Percentiles rank a stretch among this genome's conserved stretches.
Evolutionary conservation across 2,329 filamentous ascomycete genomes (phyloP).

Genomic region (Pyrenophora seminiperda): DNA sequence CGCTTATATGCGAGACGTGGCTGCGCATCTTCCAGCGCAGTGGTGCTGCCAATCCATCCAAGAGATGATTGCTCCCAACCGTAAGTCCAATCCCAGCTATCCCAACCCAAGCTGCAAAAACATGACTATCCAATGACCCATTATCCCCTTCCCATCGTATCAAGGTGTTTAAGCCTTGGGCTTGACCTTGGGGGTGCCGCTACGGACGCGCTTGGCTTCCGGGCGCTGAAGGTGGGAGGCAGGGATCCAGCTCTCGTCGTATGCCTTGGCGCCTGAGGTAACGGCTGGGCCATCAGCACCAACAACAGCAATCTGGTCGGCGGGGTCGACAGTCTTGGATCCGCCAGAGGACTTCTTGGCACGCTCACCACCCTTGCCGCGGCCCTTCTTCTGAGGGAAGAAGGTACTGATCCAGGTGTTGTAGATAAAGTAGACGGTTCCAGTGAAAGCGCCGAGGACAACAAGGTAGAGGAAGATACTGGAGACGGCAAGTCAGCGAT

Average conservation of each 20-base stretch:
- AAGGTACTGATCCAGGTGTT: constrained; percentile 96
- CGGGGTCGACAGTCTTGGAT: constrained; percentile 69
- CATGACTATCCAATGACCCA: too few species aligned
- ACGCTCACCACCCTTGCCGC: constrained; percentile 68
- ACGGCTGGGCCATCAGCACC: constrained; percentile 73
- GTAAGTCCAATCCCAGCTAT: background rate
- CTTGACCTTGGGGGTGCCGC: constrained; percentile 50
- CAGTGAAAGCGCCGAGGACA: constrained; percentile 76
- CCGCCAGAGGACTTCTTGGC: constrained; percentile 65
- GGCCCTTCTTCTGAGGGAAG: constrained; percentile 79
- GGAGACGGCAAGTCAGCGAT: constrained; percentile 19
- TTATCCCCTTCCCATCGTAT: too few species aligned
- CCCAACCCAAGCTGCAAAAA: too few species aligned
- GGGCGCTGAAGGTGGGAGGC: constrained; percentile 87
- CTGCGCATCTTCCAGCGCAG: background rate
- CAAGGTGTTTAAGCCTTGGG: constrained; percentile 32
- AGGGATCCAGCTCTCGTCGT: constrained; percentile 94
- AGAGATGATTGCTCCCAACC: background rate
- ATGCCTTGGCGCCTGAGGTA: constrained; percentile 72
- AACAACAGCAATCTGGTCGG: constrained; percentile 64
- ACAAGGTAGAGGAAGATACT: constrained; percentile 98
- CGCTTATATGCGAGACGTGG: background rate
- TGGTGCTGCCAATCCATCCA: background rate
- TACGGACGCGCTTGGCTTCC: constrained; percentile 66
- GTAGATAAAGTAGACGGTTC: constrained; percentile 94